phyloP scores from a whole-genome alignment of 805 yeast genomes.

The Barnettozyma pratensis region DNA sequence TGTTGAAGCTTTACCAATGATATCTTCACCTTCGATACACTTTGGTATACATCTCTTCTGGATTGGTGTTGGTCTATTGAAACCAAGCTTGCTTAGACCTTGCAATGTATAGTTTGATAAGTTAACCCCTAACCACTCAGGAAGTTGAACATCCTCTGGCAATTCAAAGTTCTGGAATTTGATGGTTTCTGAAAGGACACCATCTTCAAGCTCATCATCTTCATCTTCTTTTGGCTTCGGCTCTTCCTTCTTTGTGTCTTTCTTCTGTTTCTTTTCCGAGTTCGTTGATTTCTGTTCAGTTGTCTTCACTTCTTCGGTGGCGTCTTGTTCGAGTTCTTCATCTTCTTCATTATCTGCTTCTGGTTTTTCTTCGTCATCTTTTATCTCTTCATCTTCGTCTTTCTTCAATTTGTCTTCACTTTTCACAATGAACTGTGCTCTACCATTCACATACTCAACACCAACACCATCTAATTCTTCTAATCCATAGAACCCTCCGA shows the following conservation, averaged over 20 bases:
- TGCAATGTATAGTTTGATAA: conserved; percentile 54
- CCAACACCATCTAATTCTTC: conserved; percentile 94
- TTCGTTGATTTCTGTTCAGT: background rate
- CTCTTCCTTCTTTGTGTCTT: conserved; percentile 8
- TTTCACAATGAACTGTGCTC: conserved; percentile 49
- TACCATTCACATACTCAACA: conserved; percentile 68
- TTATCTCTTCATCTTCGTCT: conserved; percentile 19
- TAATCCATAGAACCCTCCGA: conserved; percentile 85
- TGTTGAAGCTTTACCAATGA: conserved; percentile 94
- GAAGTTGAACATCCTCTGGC: conserved; percentile 38
- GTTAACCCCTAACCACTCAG: conserved; percentile 50
- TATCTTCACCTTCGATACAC: conserved; percentile 69
- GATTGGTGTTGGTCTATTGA: conserved; percentile 74
- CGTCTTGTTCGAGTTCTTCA: conserved; percentile 18
- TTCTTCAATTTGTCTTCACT: conserved; percentile 25
- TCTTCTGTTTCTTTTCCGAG: conserved; percentile 10
- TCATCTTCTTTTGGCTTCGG: conserved; percentile 17
- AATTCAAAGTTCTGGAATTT: conserved; percentile 30
- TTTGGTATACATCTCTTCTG: conserved; percentile 73
- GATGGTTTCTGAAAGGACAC: conserved; percentile 18
- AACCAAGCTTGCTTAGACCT: conserved; percentile 57
- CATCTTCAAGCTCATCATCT: conserved; percentile 11
- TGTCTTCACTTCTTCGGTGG: background rate
- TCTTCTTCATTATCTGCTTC: conserved; percentile 9
- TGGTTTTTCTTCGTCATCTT: conserved; percentile 15